A percentile compares a stretch with the other conserved stretches of the same genome.
These are phyloP conservation scores for Pichia sp. DNA, from an alignment of 1,139 yeast species.

Conservation along the genomic window DNA sequence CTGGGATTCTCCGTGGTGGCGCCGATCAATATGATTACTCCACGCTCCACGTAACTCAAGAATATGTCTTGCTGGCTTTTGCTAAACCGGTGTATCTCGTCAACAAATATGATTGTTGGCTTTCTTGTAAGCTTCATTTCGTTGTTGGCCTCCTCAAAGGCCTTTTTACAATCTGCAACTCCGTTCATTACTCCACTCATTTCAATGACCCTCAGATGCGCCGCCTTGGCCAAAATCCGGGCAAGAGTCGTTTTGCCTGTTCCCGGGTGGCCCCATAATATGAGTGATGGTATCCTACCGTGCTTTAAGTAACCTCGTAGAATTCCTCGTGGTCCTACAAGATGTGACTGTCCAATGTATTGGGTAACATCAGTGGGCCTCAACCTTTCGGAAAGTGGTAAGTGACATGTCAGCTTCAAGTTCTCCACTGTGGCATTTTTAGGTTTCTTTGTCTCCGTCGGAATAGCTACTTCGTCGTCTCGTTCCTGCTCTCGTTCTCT, in stretches of 20 bases:
- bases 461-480: no score
- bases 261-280: constrained; percentile 96
- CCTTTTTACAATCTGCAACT: constrained; percentile 62
- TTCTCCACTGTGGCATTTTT: constrained; percentile 12
- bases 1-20: constrained; percentile 98
- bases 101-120: constrained; percentile 76
- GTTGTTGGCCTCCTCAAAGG: constrained; percentile 69
- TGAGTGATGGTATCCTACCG: constrained; percentile 72
- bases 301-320: constrained; percentile 61
- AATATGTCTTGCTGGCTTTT: constrained; percentile 87
- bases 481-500: background rate
- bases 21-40: constrained; percentile 68
- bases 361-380: constrained; percentile 73
- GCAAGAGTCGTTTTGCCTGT: constrained; percentile 87
- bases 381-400: constrained; percentile 84
- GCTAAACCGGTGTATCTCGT: constrained; percentile 90
- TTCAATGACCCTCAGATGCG: constrained; percentile 66
- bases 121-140: constrained; percentile 62
- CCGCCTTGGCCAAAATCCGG: constrained; percentile 51
- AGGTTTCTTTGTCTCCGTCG: constrained; percentile 4
- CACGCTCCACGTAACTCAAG: constrained; percentile 67
- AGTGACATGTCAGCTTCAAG: constrained; percentile 39
- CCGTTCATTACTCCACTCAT: constrained; percentile 82
- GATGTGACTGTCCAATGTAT: constrained; percentile 80
- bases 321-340: constrained; percentile 71